phyloP scores from a whole-genome alignment of 352 stramenopile genomes.

The Phytophthora pisi region DNA sequence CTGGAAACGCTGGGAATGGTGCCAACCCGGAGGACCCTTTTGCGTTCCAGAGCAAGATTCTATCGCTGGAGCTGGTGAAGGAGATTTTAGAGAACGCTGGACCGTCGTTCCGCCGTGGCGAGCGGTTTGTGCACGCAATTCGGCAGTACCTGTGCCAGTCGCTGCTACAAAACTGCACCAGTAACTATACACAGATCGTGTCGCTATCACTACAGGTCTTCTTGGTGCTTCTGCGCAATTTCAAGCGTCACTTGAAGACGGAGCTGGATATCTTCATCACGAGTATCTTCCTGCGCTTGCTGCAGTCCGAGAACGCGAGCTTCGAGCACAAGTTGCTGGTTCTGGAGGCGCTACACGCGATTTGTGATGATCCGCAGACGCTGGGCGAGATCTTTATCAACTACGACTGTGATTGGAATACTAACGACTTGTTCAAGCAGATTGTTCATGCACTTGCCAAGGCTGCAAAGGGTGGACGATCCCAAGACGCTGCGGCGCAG shows the following conservation, averaged over 20 bases:
- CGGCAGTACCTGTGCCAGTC: constrained; percentile 96
- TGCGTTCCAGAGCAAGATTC: constrained; percentile 95
- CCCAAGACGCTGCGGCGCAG: constrained; percentile 48
- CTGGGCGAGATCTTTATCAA: constrained; percentile 99
- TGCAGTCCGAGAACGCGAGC: constrained; percentile 97
- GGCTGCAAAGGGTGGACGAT: constrained; percentile 92
- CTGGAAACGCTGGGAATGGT: constrained; percentile 29
- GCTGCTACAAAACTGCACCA: constrained; percentile 99
- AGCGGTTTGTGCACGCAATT: constrained; percentile 98
- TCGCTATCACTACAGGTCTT: constrained; percentile 98
- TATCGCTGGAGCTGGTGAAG: constrained; percentile 98
- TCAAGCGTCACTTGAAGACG: constrained; percentile 95
- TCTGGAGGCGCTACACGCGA: constrained; percentile 95
- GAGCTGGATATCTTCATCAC: constrained; percentile 99
- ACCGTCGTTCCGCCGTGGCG: constrained; percentile 92
- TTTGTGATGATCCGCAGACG: constrained; percentile 95
- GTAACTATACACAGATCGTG: constrained; percentile 95
- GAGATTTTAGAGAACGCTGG: constrained; percentile 97
- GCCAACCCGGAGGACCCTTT: constrained; percentile 88
- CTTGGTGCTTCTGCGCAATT: constrained; percentile 93
- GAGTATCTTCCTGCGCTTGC: constrained; percentile 97
- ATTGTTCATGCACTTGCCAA: constrained; percentile 97
- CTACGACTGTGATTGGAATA: constrained; percentile 99
- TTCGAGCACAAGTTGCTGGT: constrained; percentile 98
- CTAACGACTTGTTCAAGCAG: constrained; percentile 97